A percentile compares a stretch with the other conserved stretches of the same genome.
phyloP scores from a whole-genome alignment of 331 rosid genomes.

The Ulmus americana region DNA sequence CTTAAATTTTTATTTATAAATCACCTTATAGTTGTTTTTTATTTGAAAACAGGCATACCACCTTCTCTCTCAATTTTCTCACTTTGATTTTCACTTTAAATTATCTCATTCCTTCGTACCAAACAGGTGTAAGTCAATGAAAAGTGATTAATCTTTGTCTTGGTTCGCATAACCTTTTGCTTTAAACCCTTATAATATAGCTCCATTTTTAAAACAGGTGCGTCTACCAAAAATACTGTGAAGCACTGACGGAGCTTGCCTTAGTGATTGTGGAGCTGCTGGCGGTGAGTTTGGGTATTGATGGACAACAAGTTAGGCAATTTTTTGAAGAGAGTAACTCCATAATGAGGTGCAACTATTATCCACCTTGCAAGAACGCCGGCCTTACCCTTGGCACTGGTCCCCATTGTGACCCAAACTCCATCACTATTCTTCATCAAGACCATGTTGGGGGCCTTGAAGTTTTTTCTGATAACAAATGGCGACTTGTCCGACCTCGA shows the following conservation, averaged over 20 bases:
- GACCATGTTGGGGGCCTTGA: slow-evolving; percentile 81
- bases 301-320: slow-evolving; percentile 32
- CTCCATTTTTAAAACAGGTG: slow-evolving; percentile 21
- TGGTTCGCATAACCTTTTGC: no score
- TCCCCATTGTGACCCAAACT: slow-evolving; percentile 87
- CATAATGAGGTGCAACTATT: slow-evolving; percentile 74
- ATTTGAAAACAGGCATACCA: no score
- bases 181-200: no score
- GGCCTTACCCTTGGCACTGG: slow-evolving; percentile 63
- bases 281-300: slow-evolving; percentile 64
- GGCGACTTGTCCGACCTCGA: slow-evolving; percentile 55
- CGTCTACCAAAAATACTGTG: slow-evolving; percentile 62
- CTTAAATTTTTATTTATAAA: no score
- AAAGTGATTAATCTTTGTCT: no score
- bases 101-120: no score
- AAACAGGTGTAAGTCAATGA: no score
- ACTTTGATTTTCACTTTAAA: no score
- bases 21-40: no score
- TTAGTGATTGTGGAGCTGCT: slow-evolving; percentile 52
- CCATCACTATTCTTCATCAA: slow-evolving; percentile 75
- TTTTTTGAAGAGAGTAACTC: slow-evolving; percentile 60
- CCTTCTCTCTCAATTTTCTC: no score
- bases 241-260: slow-evolving; percentile 47
- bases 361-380: slow-evolving; percentile 58
- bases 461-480: slow-evolving; percentile 49